These are phyloP conservation scores for Teratosphaeria epicoccoides DNA, from an alignment of 2,329 filamentous ascomycete genomes.

Conservation along the genomic window DNA sequence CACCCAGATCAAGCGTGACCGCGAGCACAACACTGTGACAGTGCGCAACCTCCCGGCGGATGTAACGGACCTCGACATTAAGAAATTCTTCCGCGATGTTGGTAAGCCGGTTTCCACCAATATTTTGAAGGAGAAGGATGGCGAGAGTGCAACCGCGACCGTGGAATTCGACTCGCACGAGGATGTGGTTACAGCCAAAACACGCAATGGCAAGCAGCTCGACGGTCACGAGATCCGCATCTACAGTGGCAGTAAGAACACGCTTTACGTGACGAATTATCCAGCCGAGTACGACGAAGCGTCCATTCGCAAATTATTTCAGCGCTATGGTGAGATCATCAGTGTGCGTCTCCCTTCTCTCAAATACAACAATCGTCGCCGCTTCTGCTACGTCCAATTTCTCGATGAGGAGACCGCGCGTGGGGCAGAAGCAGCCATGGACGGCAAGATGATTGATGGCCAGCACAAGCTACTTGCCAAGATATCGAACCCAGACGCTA, in stretches of 20 bases:
- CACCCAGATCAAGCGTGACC: conserved; percentile 58
- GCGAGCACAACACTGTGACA: conserved; percentile 79
- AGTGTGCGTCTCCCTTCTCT: conserved; percentile 84
- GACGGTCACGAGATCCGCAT: conserved; percentile 64
- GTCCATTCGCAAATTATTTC: conserved; percentile 59
- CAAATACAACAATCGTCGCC: conserved; percentile 75
- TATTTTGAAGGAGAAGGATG: conserved; percentile 51
- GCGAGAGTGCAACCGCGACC: conserved; percentile 55
- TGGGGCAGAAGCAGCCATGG: conserved; percentile 56
- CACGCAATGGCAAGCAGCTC: conserved; percentile 71
- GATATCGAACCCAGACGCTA: conserved; percentile 71
- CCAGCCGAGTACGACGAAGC: conserved; percentile 63
- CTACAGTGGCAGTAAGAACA: conserved; percentile 63
- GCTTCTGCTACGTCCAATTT: conserved; percentile 96
- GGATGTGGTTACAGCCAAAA: conserved; percentile 70
- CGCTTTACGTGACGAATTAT: conserved; percentile 85
- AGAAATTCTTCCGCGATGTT: conserved; percentile 86
- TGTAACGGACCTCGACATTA: conserved; percentile 60
- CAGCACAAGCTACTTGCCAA: conserved; percentile 62
- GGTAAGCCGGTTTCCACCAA: conserved; percentile 72
- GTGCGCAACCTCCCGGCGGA: conserved; percentile 65
- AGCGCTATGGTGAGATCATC: conserved; percentile 66
- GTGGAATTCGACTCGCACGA: conserved; percentile 77
- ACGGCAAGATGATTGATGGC: conserved; percentile 59
- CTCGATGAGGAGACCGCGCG: conserved; percentile 55